Percentiles rank a stretch among this genome's conserved stretches.
Conservation (phyloP, 371 early-diverging fungal species). For the Mucor saturninus region DNA sequence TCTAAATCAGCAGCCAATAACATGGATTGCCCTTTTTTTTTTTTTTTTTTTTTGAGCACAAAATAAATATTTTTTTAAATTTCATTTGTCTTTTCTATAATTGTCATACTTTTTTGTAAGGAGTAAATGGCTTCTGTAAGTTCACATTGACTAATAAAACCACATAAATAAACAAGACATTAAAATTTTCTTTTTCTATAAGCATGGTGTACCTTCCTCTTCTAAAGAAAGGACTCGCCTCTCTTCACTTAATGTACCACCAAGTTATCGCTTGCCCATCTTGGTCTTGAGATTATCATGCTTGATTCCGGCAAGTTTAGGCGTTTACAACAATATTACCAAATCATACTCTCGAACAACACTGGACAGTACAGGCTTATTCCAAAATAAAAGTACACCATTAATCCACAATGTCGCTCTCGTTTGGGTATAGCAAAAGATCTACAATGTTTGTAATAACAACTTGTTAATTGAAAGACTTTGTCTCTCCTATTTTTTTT, state of each 20-base stretch:
- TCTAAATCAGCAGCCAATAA: too few species aligned
- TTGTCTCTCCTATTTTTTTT: not conserved
- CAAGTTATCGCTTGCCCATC: constrained; percentile 45
- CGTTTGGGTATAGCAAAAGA: constrained; percentile 55
- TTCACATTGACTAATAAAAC: not conserved
- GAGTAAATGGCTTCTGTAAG: constrained; percentile 10
- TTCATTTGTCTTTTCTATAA: not conserved
- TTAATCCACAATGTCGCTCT: constrained; percentile 60
- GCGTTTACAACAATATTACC: constrained; percentile 45
- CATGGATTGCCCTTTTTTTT: too few species aligned
- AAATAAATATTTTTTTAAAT: not conserved
- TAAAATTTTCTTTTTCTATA: not conserved
- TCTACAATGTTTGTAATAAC: not conserved
- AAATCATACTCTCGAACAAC: constrained; percentile 41
- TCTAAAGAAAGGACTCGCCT: constrained; percentile 30
- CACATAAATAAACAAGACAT: not conserved
- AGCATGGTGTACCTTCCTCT: constrained; percentile 20
- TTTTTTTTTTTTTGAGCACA: too few species aligned
- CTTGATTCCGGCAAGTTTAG: constrained; percentile 57
- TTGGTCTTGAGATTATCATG: constrained; percentile 44
- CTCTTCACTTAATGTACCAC: constrained; percentile 51
- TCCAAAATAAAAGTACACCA: constrained; percentile 60
- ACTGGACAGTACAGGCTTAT: constrained; percentile 49
- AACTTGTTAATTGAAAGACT: not conserved
- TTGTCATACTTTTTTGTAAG: not conserved